phyloP scores from a whole-genome alignment of 805 yeast species.

The Saturnispora dispora region DNA sequence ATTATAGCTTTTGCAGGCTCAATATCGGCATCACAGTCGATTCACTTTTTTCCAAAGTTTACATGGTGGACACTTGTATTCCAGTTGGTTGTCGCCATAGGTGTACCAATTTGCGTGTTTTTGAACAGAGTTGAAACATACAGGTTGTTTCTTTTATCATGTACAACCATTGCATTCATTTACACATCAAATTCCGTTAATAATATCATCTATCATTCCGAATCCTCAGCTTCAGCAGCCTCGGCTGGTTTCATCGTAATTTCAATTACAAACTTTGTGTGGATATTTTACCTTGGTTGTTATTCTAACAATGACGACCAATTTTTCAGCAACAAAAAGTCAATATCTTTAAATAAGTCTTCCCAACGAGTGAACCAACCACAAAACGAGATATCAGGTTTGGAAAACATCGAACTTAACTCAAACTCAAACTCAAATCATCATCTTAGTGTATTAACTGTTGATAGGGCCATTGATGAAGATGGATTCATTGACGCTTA shows the following conservation, averaged over 20 bases:
- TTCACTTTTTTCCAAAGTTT: slow-evolving; percentile 57
- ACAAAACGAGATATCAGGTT: slow-evolving; percentile 1
- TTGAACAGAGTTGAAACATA: slow-evolving; percentile 62
- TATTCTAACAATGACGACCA: slow-evolving; percentile 33
- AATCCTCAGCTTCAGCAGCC: slow-evolving; percentile 68
- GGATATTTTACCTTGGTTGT: slow-evolving; percentile 87
- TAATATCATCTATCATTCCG: slow-evolving; percentile 59
- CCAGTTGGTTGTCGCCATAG: slow-evolving; percentile 51
- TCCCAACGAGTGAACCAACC: background rate
- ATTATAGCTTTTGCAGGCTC: slow-evolving; percentile 83
- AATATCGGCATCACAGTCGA: slow-evolving; percentile 40
- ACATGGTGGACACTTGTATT: slow-evolving; percentile 96
- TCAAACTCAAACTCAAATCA: background rate
- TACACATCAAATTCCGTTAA: slow-evolving; percentile 83
- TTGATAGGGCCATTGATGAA: background rate
- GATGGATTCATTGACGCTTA: slow-evolving; percentile 32
- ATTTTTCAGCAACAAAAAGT: background rate
- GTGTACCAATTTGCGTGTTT: slow-evolving; percentile 43
- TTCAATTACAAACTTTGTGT: slow-evolving; percentile 71
- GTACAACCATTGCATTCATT: slow-evolving; percentile 62
- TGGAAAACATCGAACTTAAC: slow-evolving; percentile 5
- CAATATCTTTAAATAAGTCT: slow-evolving; percentile 16
- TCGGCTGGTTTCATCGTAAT: slow-evolving; percentile 86
- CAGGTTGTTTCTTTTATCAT: slow-evolving; percentile 47
- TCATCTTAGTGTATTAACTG: slow-evolving; percentile 8